Conservation (phyloP, 208 protist genomes). For the Kentomonas sorsogonicus region DNA sequence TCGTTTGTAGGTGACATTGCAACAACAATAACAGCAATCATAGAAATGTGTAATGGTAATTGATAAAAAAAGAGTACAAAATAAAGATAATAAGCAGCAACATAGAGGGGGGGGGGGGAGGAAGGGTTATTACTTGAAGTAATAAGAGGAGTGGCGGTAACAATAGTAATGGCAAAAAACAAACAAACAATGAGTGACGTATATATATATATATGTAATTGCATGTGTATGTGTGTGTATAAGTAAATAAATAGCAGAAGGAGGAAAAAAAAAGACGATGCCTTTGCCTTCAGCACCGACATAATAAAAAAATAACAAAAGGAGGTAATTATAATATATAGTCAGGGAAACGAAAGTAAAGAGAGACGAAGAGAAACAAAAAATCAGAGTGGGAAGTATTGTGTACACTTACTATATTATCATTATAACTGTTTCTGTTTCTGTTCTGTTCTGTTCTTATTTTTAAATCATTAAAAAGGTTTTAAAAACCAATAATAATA, state of each 20-base stretch:
- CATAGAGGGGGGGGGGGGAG: neutral
- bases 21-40: too few relatives aligned
- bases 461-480: neutral
- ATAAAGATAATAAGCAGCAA: neutral
- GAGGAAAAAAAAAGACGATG: neutral
- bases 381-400: neutral
- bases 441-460: neutral
- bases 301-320: too few relatives aligned
- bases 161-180: neutral
- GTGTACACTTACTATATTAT: neutral
- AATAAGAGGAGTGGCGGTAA: too few relatives aligned
- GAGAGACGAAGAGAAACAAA: neutral
- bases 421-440: neutral
- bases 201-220: conserved; percentile 11
- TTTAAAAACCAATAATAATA: conserved; percentile 1
- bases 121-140: neutral
- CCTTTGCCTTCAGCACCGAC: too few relatives aligned
- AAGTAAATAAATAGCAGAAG: neutral
- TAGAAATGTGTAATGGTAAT: neutral
- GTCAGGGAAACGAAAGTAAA: too few relatives aligned
- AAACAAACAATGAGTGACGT: neutral
- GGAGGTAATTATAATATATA: too few relatives aligned
- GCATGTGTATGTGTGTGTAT: conserved; percentile 1
- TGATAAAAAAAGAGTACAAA: conserved; percentile 5
- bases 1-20: too few relatives aligned